Conservation (phyloP, 805 yeast genomes). For the Candida insectorum region DNA sequence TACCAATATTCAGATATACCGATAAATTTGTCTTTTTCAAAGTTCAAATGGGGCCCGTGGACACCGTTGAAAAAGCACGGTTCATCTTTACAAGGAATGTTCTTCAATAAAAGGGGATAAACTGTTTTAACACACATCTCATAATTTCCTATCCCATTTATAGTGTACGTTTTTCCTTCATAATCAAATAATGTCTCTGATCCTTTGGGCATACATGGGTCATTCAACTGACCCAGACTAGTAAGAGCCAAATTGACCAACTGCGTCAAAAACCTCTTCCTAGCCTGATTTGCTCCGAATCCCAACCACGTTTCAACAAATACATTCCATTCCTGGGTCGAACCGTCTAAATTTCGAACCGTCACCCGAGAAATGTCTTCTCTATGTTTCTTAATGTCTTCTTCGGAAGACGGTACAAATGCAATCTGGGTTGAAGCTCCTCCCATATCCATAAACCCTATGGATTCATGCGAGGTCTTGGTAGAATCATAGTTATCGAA, state of each 20-base stretch:
- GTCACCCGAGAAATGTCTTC: constrained; percentile 43
- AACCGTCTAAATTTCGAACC: constrained; percentile 69
- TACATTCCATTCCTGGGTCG: constrained; percentile 70
- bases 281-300: constrained; percentile 94
- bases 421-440: constrained; percentile 98
- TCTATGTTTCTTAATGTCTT: constrained; percentile 45
- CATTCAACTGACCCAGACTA: constrained; percentile 26
- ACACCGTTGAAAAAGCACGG: constrained; percentile 95
- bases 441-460: constrained; percentile 98
- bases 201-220: constrained; percentile 80
- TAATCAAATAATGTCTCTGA: constrained; percentile 46
- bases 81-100: constrained; percentile 76
- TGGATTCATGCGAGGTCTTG: constrained; percentile 48
- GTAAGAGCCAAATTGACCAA: constrained; percentile 35
- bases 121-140: constrained; percentile 67
- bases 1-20: constrained; percentile 98
- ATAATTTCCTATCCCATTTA: constrained; percentile 77
- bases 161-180: constrained; percentile 45
- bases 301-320: constrained; percentile 98
- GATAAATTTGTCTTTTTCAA: constrained; percentile 73
- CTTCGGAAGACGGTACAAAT: constrained; percentile 68
- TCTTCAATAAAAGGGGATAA: constrained; percentile 74
- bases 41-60: constrained; percentile 87
- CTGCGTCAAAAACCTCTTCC: constrained; percentile 63
- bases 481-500: constrained; percentile 46